A percentile compares a stretch with the other conserved stretches of the same genome.
Evolutionary conservation across 2,329 filamentous ascomycete species (phyloP).

Genomic region (Teratosphaeria destructans): DNA sequence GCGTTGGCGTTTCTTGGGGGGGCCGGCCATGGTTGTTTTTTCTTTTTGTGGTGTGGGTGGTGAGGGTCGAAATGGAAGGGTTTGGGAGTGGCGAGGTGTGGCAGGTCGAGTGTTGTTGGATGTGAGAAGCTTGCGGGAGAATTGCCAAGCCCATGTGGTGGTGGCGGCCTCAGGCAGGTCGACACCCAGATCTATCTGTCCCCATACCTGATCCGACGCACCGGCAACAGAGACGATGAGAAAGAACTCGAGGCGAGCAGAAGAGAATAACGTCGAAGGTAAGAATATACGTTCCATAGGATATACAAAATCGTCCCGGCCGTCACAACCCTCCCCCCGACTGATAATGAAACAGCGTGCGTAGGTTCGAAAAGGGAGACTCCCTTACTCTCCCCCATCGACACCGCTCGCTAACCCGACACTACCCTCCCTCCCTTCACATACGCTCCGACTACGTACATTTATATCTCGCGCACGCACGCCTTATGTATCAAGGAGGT

Average conservation of each 20-base stretch:
- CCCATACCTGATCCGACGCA: background rate
- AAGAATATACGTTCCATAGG: background rate
- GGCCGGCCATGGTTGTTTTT: slow-evolving; percentile 20
- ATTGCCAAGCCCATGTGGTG: background rate
- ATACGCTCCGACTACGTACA: background rate
- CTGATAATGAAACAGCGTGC: too few relatives aligned
- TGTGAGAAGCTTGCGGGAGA: background rate
- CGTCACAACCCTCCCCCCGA: background rate
- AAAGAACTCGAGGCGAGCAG: too few relatives aligned
- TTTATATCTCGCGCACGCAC: background rate
- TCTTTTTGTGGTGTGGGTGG: background rate
- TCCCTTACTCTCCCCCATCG: background rate
- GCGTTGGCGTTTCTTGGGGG: slow-evolving; percentile 32
- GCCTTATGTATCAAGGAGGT: too few relatives aligned
- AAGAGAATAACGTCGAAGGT: background rate
- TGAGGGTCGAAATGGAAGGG: background rate
- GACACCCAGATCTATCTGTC: background rate
- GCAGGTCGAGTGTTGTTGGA: background rate
- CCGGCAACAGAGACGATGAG: too few relatives aligned
- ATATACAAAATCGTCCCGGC: background rate
- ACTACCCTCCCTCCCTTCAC: too few relatives aligned
- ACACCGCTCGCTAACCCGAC: background rate
- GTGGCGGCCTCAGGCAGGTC: background rate
- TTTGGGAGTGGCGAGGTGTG: background rate
- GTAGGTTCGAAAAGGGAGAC: too few relatives aligned